A percentile compares a stretch with the other conserved stretches of the same genome.
phyloP scores from a whole-genome alignment of 2,329 filamentous ascomycete genomes.

The Raffaelea ambrosiae region DNA sequence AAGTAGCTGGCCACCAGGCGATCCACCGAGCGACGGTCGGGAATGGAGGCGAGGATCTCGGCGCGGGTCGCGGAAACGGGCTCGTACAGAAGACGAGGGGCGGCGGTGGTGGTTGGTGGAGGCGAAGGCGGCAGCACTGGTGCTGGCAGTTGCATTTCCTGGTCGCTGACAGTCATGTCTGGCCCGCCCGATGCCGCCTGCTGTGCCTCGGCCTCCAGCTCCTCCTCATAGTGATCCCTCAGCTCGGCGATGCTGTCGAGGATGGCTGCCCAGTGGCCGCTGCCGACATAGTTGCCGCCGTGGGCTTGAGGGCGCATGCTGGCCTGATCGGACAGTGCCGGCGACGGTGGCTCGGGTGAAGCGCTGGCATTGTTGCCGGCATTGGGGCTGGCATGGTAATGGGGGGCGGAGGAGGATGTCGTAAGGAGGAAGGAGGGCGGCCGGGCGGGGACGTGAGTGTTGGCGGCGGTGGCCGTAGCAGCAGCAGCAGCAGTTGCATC shows the following conservation, averaged over 20 bases:
- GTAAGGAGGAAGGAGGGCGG: no score
- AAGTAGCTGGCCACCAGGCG: constrained; percentile 27
- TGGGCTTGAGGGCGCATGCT: constrained; percentile 18
- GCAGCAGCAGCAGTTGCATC: no score
- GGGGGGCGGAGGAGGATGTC: no score
- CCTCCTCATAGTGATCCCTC: constrained; percentile 23
- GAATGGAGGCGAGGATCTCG: constrained; percentile 25
- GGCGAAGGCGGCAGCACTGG: no score
- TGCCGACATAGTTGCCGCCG: constrained; percentile 23
- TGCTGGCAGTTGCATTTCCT: no score
- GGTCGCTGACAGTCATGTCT: no score
- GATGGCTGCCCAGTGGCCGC: constrained; percentile 31
- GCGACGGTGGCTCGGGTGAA: no score
- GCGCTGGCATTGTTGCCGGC: no score
- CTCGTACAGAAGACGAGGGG: constrained; percentile 24
- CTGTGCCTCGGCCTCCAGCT: constrained; percentile 13
- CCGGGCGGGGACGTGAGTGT: no score
- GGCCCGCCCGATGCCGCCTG: no score
- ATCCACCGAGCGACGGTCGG: constrained; percentile 22
- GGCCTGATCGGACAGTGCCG: constrained; percentile 18
- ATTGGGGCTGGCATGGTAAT: no score
- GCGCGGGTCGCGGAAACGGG: constrained; percentile 15
- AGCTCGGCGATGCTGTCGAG: constrained; percentile 31
- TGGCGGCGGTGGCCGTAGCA: no score
- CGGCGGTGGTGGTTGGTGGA: constrained; percentile 2